Conservation (phyloP, 441 rosid species). For the Pelargonium citronellum region DNA sequence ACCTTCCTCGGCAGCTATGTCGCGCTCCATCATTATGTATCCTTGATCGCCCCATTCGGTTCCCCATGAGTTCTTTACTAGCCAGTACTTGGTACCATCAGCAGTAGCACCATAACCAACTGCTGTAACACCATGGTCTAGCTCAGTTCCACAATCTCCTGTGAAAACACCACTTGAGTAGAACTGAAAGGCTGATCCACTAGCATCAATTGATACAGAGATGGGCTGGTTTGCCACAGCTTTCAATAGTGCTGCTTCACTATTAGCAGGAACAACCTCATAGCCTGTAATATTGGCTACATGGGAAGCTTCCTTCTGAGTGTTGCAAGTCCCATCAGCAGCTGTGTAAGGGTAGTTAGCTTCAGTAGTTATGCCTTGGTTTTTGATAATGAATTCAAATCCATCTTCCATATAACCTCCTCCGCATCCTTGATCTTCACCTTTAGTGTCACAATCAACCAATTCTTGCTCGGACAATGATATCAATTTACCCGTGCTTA, state of each 20-base stretch:
- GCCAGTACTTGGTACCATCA: conserved; percentile 28
- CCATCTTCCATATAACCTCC: conserved; percentile 26
- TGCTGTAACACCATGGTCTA: conserved; percentile 21
- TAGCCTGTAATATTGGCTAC: conserved; percentile 65
- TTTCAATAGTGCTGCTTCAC: conserved; percentile 52
- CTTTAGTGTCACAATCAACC: conserved; percentile 22
- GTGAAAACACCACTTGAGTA: conserved; percentile 27
- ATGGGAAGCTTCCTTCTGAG: conserved; percentile 63
- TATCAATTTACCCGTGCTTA: conserved; percentile 21
- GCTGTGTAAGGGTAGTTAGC: conserved; percentile 25
- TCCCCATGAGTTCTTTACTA: conserved; percentile 32
- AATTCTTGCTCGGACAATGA: conserved; percentile 35
- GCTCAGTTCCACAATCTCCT: conserved; percentile 20
- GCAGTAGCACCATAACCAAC: conserved; percentile 19
- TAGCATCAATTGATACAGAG: conserved; percentile 75
- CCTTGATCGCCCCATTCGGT: conserved; percentile 25
- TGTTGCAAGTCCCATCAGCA: conserved; percentile 16
- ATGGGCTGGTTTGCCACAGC: conserved; percentile 77
- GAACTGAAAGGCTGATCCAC: conserved; percentile 72
- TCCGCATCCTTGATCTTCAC: conserved; percentile 18
- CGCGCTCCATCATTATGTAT: conserved; percentile 28
- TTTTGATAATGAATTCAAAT: conserved; percentile 20
- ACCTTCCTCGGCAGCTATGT: conserved; percentile 20
- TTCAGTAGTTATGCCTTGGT: conserved; percentile 23
- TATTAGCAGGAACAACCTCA: conserved; percentile 59